Base-by-base conservation (phyloP, 106 monocot species). In the Dendrobium chrysotoxum region DNA sequence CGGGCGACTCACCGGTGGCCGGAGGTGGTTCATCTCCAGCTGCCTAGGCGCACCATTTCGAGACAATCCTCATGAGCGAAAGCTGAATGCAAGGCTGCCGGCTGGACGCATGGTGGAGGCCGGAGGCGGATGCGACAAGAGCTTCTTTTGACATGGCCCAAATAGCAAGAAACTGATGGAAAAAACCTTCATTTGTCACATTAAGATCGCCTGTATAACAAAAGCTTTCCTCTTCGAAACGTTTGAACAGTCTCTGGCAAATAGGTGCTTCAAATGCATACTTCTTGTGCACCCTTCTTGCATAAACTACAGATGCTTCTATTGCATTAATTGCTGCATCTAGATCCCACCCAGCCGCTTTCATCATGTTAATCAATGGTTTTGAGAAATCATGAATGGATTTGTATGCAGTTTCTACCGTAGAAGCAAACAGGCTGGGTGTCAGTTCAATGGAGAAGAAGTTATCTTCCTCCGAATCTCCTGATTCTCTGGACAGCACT, bases 301-400 rank as follows among this genome's bases (percentile, higher is more conserved):
- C 57, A 47, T 82, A 96, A 13, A 80, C 45, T 3, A 83, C 82
- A 3, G 81, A 20, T 53, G 58, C 74, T 5, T 80, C 83, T 15
- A 92, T 83, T 0, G 84, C 77, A 20, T 57, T 80, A 4, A 81
- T 85, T 0, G 88, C 88, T 5, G 31, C 55, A 72, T 86, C 81
- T 5, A 92, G 93, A 79, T 96, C 80, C 96, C 96, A 93, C 5
- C 88, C 88, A 4, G 93, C 91, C 55, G 89, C 93, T 74, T 87
- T 91, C 96, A 93, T 91, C 64, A 87, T 82, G 38, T 87, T 80
- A 39, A 92, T 87, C 44, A 96, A 47, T 17, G 90, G 90, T 67
- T 96, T 96, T 28, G 90, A 85, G 54, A 96, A 93, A 77, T 92
- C 91, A 68, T 93, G 96, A 35, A 96, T 83, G 9, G 93, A 86